These are phyloP conservation scores for Cryptococcus neoformans DNA, from an alignment of 1,284 basidiomycete species.

Conservation along the genomic window DNA sequence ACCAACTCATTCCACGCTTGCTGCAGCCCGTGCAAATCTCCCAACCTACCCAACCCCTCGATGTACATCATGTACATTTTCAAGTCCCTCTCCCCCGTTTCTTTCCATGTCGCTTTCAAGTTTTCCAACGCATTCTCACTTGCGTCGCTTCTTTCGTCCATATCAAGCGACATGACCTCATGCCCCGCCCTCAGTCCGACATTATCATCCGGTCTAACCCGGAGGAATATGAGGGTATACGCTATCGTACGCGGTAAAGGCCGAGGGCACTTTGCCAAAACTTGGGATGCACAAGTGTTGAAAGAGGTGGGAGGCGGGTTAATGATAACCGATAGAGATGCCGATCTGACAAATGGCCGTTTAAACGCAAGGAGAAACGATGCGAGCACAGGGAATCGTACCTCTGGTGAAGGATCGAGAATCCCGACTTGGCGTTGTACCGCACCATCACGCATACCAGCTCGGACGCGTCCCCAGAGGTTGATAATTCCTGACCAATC, in stretches of 20 bases:
- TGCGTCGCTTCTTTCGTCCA: not conserved
- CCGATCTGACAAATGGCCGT: not conserved
- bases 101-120: slow-evolving; percentile 30
- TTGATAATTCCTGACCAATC: slow-evolving; percentile 2
- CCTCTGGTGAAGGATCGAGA: not conserved
- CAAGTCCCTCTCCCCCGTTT: slow-evolving; percentile 32
- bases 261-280: slow-evolving; percentile 2
- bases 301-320: not conserved
- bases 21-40: slow-evolving; percentile 33
- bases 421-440: not conserved
- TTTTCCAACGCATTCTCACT: slow-evolving; percentile 10
- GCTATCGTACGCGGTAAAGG: slow-evolving; percentile 8
- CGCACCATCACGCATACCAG: not conserved
- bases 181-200: slow-evolving; percentile 2
- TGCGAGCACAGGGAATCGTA: not conserved
- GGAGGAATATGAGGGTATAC: slow-evolving; percentile 12
- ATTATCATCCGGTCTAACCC: slow-evolving; percentile 7
- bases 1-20: slow-evolving; percentile 39
- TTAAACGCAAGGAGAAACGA: slow-evolving; percentile 10
- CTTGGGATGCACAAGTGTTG: slow-evolving; percentile 4
- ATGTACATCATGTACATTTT: slow-evolving; percentile 45
- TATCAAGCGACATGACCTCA: slow-evolving; percentile 13
- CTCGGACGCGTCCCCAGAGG: slow-evolving; percentile 4
- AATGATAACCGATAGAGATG: not conserved
- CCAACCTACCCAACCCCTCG: slow-evolving; percentile 35